These are phyloP conservation scores for Globisporangium apiculatum DNA, from an alignment of 352 stramenopile genomes.

Conservation along the genomic window DNA sequence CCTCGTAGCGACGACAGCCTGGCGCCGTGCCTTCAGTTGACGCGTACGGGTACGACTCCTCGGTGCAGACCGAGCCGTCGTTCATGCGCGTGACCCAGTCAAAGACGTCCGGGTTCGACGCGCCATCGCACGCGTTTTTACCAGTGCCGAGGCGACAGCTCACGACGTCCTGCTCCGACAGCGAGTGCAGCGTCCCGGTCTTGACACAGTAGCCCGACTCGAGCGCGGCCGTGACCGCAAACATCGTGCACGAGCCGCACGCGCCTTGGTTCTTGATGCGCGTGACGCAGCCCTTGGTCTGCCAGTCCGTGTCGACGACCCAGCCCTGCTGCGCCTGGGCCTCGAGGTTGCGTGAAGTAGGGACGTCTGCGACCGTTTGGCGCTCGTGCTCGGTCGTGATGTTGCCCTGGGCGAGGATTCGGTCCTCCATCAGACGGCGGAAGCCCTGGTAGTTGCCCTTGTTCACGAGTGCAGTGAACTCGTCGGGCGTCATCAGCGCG, in stretches of 20 bases:
- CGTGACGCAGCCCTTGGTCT: conserved; percentile 16
- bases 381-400: neutral
- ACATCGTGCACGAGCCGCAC: conserved; percentile 17
- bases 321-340: neutral
- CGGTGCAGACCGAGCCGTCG: conserved; percentile 14
- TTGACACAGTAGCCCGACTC: conserved; percentile 22
- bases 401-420: neutral
- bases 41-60: conserved; percentile 12
- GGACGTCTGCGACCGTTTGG: neutral
- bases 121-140: neutral
- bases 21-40: neutral
- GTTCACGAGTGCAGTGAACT: conserved; percentile 43
- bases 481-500: conserved; percentile 52
- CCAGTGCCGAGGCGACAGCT: conserved; percentile 2
- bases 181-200: conserved; percentile 2
- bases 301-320: conserved; percentile 12
- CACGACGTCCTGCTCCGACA: conserved; percentile 16
- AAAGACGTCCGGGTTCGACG: neutral
- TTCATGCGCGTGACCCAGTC: conserved; percentile 11
- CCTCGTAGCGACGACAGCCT: conserved; percentile 8
- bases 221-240: conserved; percentile 7
- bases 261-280: conserved; percentile 17
- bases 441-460: conserved; percentile 2
- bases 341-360: neutral
- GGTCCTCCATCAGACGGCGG: conserved; percentile 7